A percentile compares a stretch with the other conserved stretches of the same genome.
Evolutionary conservation across 257 asterid species (phyloP).

Genomic region (Petunia axillaris): DNA sequence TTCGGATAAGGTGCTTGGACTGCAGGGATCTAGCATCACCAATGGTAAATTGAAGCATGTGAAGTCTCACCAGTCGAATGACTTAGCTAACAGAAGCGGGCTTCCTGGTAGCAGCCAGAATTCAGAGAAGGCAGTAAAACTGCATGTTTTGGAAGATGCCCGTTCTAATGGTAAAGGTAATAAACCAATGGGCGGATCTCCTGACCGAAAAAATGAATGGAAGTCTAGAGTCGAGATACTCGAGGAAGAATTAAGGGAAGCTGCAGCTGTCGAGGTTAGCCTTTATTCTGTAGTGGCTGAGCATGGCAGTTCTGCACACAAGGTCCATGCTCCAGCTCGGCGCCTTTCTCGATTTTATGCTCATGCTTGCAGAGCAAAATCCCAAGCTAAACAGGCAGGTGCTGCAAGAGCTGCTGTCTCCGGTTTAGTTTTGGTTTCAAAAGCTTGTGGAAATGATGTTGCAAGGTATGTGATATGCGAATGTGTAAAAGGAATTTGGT

Average conservation of each 20-base stretch:
- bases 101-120: conserved; percentile 26
- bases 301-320: conserved; percentile 75
- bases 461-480: conserved; percentile 53
- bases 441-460: conserved; percentile 93
- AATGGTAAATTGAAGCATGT: conserved; percentile 56
- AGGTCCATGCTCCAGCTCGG: conserved; percentile 91
- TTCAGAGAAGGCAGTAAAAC: conserved; percentile 49
- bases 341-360: conserved; percentile 77
- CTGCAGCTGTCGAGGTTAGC: conserved; percentile 79
- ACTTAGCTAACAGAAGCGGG: conserved; percentile 43
- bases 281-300: conserved; percentile 80
- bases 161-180: conserved; percentile 39
- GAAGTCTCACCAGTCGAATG: conserved; percentile 48
- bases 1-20: conserved; percentile 37
- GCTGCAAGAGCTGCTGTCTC: conserved; percentile 82
- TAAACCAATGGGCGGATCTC: conserved; percentile 37
- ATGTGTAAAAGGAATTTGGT: background rate
- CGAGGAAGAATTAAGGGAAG: conserved; percentile 83
- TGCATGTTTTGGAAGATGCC: conserved; percentile 38
- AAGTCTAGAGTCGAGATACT: conserved; percentile 60
- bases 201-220: conserved; percentile 51
- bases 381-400: conserved; percentile 71
- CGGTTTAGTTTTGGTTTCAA: conserved; percentile 84
- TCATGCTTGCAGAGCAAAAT: conserved; percentile 60
- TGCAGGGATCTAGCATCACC: conserved; percentile 39